These are phyloP conservation scores for Nyctanthes arbortristis DNA, from an alignment of 257 asterid genomes.

Conservation along the genomic window DNA sequence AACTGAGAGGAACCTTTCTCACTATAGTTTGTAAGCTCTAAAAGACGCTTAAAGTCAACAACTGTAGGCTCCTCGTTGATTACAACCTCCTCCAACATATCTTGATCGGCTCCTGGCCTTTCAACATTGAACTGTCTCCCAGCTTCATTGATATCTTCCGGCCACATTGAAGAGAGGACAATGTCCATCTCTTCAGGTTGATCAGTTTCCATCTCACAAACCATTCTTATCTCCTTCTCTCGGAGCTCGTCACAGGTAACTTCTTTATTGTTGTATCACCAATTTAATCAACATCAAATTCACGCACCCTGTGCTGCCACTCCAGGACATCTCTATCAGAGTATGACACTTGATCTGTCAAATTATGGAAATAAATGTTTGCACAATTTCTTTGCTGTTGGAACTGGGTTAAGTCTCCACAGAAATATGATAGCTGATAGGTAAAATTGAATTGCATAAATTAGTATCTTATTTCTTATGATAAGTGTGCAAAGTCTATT, in stretches of 20 bases:
- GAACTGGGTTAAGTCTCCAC: constrained; percentile 13
- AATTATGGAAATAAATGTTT: background rate
- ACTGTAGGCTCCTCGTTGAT: constrained; percentile 67
- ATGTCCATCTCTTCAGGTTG: constrained; percentile 72
- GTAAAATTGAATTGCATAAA: background rate
- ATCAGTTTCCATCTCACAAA: constrained; percentile 67
- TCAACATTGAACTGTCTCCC: constrained; percentile 84
- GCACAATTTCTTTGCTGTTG: background rate
- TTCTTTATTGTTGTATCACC: background rate
- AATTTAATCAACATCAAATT: constrained; percentile 2
- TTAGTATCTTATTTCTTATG: background rate
- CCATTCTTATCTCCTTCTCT: constrained; percentile 27
- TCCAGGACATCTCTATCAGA: no score
- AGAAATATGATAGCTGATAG: background rate
- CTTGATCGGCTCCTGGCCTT: constrained; percentile 71
- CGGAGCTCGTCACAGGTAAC: background rate
- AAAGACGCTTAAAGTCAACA: constrained; percentile 71
- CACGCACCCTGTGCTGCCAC: background rate
- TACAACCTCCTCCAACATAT: constrained; percentile 76
- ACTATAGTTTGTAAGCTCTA: constrained; percentile 73
- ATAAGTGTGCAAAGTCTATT: no score
- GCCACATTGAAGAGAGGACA: constrained; percentile 97
- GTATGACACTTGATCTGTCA: background rate
- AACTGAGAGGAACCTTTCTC: constrained; percentile 86
- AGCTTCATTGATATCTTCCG: constrained; percentile 80